A percentile compares a stretch with the other conserved stretches of the same genome.
These are phyloP conservation scores for Fusarium sp. DNA, from an alignment of 2,329 filamentous ascomycete species.

Conservation along the genomic window DNA sequence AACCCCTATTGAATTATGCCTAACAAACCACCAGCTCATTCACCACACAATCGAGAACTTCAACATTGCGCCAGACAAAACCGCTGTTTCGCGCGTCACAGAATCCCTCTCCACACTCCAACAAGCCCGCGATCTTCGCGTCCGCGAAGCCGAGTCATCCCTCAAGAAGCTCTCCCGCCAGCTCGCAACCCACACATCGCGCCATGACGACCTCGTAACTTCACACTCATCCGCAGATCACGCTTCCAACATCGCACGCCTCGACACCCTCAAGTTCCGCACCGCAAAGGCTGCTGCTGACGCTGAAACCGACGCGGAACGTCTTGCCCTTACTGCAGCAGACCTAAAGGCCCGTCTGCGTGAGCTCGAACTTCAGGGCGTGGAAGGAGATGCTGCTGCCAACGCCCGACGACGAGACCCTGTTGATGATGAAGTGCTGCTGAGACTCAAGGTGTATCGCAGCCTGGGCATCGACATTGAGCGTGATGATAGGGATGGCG, in stretches of 20 bases:
- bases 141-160: slow-evolving; percentile 74
- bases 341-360: slow-evolving; percentile 79
- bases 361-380: slow-evolving; percentile 86
- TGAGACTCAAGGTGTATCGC: slow-evolving; percentile 91
- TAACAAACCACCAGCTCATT: slow-evolving; percentile 73
- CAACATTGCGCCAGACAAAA: slow-evolving; percentile 90
- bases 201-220: slow-evolving; percentile 80
- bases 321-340: slow-evolving; percentile 81
- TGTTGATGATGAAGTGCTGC: slow-evolving; percentile 71
- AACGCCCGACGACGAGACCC: slow-evolving; percentile 52
- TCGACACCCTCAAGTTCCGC: slow-evolving; percentile 94
- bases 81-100: slow-evolving; percentile 82
- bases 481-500: slow-evolving; percentile 75
- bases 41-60: slow-evolving; percentile 93
- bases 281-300: slow-evolving; percentile 92
- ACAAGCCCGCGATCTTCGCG: slow-evolving; percentile 82
- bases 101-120: slow-evolving; percentile 87
- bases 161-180: slow-evolving; percentile 80
- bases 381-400: slow-evolving; percentile 71
- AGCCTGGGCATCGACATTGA: slow-evolving; percentile 92
- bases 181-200: slow-evolving; percentile 77
- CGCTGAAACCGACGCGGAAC: slow-evolving; percentile 92
- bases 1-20: not conserved
- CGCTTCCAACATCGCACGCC: slow-evolving; percentile 82
- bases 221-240: slow-evolving; percentile 83